Evolutionary conservation across 768 basidiomycete genomes (phyloP), one percentile per base, ranked within the genome.

Genomic region (Pulveroboletus sp.): DNA sequence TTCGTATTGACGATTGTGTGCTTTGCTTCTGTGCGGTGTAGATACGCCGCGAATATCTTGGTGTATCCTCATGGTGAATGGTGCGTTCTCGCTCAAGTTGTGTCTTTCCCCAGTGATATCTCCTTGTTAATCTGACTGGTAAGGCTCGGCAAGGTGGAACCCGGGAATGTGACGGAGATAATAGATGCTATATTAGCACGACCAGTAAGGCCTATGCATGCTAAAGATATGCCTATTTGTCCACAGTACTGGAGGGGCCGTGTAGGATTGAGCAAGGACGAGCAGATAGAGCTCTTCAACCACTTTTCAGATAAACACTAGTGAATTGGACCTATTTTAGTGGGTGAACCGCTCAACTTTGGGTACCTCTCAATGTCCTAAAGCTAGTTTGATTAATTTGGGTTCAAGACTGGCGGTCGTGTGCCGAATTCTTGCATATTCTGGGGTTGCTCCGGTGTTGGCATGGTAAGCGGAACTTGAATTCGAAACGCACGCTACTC

Each of bases 1-100:
- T 39, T 38, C 9, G 3, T 46, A 46, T 36, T 52, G 39, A 56
- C 49, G 8, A 39, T n/a, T 1, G 43, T 5, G 21, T 3, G 24
- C 8, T 18, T 30, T 39, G 8, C 39, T 46, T 31, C 17, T 32
- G 51, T 47, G n/a, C 31, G 15, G 28, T 37, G 12, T 36, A 86
- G 85, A 60, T 79, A 80, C 57, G 86, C 86, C 3, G 85, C 82
- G 1, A 89, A 88, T 64, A 43, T 86, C 10, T 62, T 89, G 10
- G 70, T 86, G 0, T 87, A 79, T 57, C 86, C 86, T 14, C 77
- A 79, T 45, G 85, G 84, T 26, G 86, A 88, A 68, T 88, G 86
- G 86, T 86, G 56, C 18, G 77, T 68, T 17, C 15, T 31, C 21
- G 12, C 30, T 32, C 15, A 21, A 9, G 6, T 24, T 40, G n/a